Percentiles rank a stretch among this genome's conserved stretches.
Conservation (phyloP, 78 protist genomes). For the Trichosphaerium sp. region DNA sequence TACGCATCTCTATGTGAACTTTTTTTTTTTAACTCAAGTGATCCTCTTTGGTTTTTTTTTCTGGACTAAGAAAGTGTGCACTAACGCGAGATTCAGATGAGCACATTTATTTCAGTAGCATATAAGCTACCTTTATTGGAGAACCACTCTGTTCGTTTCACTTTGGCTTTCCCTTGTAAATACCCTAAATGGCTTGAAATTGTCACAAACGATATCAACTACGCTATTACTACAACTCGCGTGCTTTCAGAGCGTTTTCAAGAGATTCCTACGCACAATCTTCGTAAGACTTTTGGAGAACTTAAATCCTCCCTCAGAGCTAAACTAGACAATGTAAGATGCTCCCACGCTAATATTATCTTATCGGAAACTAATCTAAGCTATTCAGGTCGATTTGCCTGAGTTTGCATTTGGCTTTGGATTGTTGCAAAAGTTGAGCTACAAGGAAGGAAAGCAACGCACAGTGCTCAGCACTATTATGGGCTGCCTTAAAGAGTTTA, state of each 20-base stretch:
- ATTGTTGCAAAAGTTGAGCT: background rate
- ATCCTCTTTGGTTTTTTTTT: constrained; percentile 1
- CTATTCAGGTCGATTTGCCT: background rate
- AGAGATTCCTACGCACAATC: no score
- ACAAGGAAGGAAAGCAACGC: background rate
- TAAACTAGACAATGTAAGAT: constrained; percentile 10
- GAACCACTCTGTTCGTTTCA: no score
- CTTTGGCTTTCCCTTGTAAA: constrained; percentile 19
- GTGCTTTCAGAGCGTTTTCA: no score
- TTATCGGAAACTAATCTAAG: background rate
- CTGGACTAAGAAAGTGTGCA: constrained; percentile 7
- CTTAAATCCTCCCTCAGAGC: no score
- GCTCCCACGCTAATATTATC: background rate
- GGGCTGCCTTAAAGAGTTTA: no score
- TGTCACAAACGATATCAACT: background rate
- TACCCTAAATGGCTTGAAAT: constrained; percentile 31
- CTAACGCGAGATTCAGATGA: constrained; percentile 17
- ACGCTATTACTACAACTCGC: no score
- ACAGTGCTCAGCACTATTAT: constrained; percentile 27
- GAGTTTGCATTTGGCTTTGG: background rate
- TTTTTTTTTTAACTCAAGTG: background rate
- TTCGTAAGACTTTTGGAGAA: no score
- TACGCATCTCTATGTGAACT: constrained; percentile 31
- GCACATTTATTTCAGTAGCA: constrained; percentile 25
- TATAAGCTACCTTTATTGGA: background rate